Percentiles rank a stretch among this genome's conserved stretches.
Evolutionary conservation across 805 yeast species (phyloP).

Genomic region (Ascoidea tarda): DNA sequence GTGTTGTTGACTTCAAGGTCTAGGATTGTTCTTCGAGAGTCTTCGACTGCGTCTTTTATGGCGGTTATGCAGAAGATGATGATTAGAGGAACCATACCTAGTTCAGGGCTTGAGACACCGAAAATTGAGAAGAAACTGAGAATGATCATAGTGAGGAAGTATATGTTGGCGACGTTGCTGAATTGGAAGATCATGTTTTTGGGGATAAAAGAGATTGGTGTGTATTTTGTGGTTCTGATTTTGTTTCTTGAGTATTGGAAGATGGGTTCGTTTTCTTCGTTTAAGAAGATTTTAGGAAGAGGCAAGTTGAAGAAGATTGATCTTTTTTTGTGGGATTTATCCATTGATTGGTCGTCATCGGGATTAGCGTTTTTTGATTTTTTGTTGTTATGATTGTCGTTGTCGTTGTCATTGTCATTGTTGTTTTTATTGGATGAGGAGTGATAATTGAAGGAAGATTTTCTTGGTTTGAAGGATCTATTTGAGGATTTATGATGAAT

Average conservation of each 20-base stretch:
- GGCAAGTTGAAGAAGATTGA: constrained; percentile 43
- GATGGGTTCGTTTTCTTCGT: constrained; percentile 46
- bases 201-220: constrained; percentile 80
- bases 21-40: constrained; percentile 55
- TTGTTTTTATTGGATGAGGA: background rate
- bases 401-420: constrained; percentile 6
- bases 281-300: constrained; percentile 43
- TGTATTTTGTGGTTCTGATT: constrained; percentile 89
- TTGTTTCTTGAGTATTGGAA: constrained; percentile 73
- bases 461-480: constrained; percentile 15
- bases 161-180: constrained; percentile 79
- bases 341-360: constrained; percentile 16
- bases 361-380: constrained; percentile 1
- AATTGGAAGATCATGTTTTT: constrained; percentile 73
- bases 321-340: constrained; percentile 29
- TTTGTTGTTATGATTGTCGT: constrained; percentile 18
- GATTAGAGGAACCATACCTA: constrained; percentile 65
- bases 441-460: too few relatives aligned
- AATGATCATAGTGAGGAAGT: constrained; percentile 67
- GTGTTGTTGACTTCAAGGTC: constrained; percentile 72
- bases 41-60: constrained; percentile 69
- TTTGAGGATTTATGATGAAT: constrained; percentile 4
- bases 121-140: constrained; percentile 66
- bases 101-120: constrained; percentile 69
- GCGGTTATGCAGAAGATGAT: constrained; percentile 68